Percentiles rank a stretch among this genome's conserved stretches.
phyloP scores from a whole-genome alignment of 2,329 filamentous ascomycete genomes.

The Tolypocladium inflatum region DNA sequence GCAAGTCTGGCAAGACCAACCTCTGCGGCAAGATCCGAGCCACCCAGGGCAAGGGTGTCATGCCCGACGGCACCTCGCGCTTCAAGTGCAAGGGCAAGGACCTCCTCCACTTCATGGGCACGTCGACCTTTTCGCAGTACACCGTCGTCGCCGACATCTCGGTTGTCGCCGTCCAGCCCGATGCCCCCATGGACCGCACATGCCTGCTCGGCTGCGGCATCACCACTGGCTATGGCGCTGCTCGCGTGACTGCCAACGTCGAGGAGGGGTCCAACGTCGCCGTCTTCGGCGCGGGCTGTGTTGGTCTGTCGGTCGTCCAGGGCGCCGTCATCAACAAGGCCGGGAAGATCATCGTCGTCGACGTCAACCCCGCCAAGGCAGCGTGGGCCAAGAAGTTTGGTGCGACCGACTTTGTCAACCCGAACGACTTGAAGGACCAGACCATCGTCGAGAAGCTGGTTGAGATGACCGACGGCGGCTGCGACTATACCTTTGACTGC shows the following conservation, averaged over 20 bases:
- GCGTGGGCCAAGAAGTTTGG: constrained; percentile 91
- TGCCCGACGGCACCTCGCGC: constrained; percentile 93
- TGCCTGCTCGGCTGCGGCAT: constrained; percentile 97
- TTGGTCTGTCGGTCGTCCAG: constrained; percentile 91
- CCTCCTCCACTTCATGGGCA: constrained; percentile 98
- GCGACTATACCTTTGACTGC: constrained; percentile 99
- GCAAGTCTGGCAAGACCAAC: constrained; percentile 98
- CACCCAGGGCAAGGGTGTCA: constrained; percentile 89
- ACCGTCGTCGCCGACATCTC: constrained; percentile 98
- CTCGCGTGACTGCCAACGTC: constrained; percentile 83
- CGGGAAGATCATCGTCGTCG: constrained; percentile 62
- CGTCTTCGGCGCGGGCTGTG: constrained; percentile 91
- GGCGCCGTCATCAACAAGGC: constrained; percentile 81
- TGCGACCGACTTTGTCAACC: constrained; percentile 95
- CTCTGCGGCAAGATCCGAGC: constrained; percentile 98
- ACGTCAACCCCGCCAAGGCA: constrained; percentile 83
- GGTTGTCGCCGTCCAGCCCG: constrained; percentile 81
- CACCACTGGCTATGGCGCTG: constrained; percentile 95
- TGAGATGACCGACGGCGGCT: constrained; percentile 96
- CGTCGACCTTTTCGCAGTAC: constrained; percentile 97
- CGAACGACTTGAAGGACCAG: constrained; percentile 66
- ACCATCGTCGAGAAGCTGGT: constrained; percentile 86
- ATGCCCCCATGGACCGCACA: constrained; percentile 91
- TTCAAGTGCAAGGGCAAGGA: constrained; percentile 95
- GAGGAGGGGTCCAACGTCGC: constrained; percentile 86